Base-by-base conservation (phyloP, 129 eudicot species). In the Centella asiatica region DNA sequence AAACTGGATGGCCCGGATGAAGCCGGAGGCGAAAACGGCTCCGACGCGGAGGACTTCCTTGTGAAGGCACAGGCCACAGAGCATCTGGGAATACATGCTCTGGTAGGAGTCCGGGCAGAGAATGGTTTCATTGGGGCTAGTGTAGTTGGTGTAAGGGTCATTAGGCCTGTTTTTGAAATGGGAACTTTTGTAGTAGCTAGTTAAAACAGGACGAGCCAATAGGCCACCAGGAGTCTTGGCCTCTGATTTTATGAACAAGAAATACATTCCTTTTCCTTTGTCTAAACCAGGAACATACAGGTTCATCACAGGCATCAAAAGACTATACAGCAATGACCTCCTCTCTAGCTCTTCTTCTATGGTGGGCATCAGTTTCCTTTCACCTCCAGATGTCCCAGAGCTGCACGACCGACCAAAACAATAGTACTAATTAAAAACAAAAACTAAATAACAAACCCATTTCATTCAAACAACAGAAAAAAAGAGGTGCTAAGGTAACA, bases 311-410 rank as follows among this genome's bases (percentile, higher is more conserved):
- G 95, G 84, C 89, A 79, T 82, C 47, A 80, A 40, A 39, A 86
- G 87, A 40, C 95, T 80, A 50, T 77, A 80, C 13, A 86, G 65
- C 67, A 74, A 60, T 47, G 87, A 80, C 39, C 90, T 80, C 76
- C 90, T 72, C 37, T 70, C 83, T 6, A 82, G 72, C 57, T 86
- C 95, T 31, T 83, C 90, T 57, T 80, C 87, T 11, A 77, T 86
- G 3, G 95, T 79, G 0, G 95, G 95, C 86, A 82, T 82, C 70
- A 86, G 53, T 57, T 86, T 86, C 40, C 95, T 86, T 62, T 86
- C 95, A 18, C 95, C 95, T 40, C 90, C 90, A 2, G 95, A 86
- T 44, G 95, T 86, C 60, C 95, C 95, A 36, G 95, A 86, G 26
- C 90, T 86, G 73, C 69, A 68, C 8, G 14, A 26, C 24, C 24